These are phyloP conservation scores for Nakazawaea ernobii DNA, from an alignment of 805 yeast species.

Conservation along the genomic window DNA sequence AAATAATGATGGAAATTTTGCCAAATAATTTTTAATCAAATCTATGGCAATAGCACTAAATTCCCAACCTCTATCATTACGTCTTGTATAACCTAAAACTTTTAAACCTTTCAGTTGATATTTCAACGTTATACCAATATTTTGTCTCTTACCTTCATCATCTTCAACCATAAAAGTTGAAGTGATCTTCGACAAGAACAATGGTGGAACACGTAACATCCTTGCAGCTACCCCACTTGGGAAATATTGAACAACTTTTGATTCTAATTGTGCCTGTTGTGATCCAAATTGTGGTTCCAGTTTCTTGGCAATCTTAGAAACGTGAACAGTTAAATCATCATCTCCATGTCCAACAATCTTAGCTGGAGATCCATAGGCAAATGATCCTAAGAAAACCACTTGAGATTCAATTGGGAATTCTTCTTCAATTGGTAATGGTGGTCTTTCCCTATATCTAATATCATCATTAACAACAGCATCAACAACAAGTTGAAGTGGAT, in stretches of 20 bases:
- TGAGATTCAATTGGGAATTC: slow-evolving; percentile 74
- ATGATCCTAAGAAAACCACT: slow-evolving; percentile 77
- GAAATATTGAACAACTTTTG: slow-evolving; percentile 47
- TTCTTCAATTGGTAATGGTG: slow-evolving; percentile 70
- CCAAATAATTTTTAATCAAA: slow-evolving; percentile 55
- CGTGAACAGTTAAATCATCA: slow-evolving; percentile 41
- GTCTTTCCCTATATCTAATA: slow-evolving; percentile 61
- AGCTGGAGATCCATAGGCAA: slow-evolving; percentile 83
- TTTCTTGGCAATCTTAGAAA: slow-evolving; percentile 40
- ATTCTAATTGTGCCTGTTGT: slow-evolving; percentile 53
- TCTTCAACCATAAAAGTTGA: slow-evolving; percentile 62
- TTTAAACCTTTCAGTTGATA: slow-evolving; percentile 74
- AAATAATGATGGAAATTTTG: slow-evolving; percentile 59
- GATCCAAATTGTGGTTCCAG: slow-evolving; percentile 65
- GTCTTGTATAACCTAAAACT: slow-evolving; percentile 82
- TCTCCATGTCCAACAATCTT: slow-evolving; percentile 52
- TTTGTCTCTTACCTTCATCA: slow-evolving; percentile 43
- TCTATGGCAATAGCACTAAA: slow-evolving; percentile 70
- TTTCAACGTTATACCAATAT: slow-evolving; percentile 81
- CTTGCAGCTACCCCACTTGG: slow-evolving; percentile 63
- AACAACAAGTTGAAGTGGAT: slow-evolving; percentile 80
- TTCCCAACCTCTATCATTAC: slow-evolving; percentile 68
- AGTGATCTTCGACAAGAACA: slow-evolving; percentile 72
- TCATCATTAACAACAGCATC: slow-evolving; percentile 71
- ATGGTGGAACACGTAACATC: slow-evolving; percentile 48